phyloP scores from a whole-genome alignment of 345 rosid genomes.

The Cardamine occulta region DNA sequence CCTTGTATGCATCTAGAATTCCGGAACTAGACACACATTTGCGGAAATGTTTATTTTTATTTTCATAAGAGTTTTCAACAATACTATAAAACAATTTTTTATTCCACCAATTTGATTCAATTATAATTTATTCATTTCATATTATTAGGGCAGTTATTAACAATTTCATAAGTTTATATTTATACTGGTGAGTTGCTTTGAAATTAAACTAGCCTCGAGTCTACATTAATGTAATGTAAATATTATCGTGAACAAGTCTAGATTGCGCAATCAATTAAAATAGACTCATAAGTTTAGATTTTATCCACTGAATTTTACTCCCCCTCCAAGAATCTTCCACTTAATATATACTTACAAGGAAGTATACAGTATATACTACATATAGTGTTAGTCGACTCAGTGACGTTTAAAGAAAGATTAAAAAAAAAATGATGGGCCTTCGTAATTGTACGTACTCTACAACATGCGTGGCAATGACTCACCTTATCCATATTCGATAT shows the following conservation, averaged over 20 bases:
- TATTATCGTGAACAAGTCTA: background rate
- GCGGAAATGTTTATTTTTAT: background rate
- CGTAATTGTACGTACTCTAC: constrained; percentile 38
- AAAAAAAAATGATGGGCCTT: constrained; percentile 24
- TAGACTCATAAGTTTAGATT: background rate
- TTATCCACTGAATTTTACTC: constrained; percentile 7
- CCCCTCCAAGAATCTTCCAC: constrained; percentile 17
- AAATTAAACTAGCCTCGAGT: background rate
- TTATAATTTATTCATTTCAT: background rate
- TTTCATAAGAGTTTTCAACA: background rate
- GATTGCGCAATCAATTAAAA: background rate
- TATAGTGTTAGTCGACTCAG: background rate
- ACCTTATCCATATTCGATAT: constrained; percentile 41
- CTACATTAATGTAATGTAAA: background rate
- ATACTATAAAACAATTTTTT: background rate
- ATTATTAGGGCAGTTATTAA: background rate
- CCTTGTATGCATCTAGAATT: background rate
- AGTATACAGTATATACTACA: background rate
- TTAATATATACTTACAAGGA: constrained; percentile 10
- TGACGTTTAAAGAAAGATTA: constrained; percentile 16
- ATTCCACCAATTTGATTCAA: background rate
- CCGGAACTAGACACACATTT: background rate
- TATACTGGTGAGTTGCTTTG: background rate
- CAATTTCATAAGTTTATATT: background rate
- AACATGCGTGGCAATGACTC: constrained; percentile 48